These are phyloP conservation scores for Yarrowia osloensis DNA, from an alignment of 805 yeast genomes.

Conservation along the genomic window DNA sequence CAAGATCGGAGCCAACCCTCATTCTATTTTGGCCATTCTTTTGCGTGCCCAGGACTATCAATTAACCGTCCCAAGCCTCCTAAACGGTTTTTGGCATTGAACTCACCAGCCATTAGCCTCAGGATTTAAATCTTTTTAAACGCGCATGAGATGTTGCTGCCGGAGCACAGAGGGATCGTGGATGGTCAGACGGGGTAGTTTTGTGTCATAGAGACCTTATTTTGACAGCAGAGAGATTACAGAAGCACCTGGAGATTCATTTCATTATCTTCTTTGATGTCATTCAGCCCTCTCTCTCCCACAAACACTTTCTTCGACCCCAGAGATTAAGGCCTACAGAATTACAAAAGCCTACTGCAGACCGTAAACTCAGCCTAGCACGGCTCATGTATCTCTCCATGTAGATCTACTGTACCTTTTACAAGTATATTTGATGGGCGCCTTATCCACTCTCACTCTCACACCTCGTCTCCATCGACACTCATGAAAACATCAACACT, in stretches of 20 bases:
- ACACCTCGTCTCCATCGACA: background rate
- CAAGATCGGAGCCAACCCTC: background rate
- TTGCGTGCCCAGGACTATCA: background rate
- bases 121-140: conserved; percentile 7
- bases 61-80: background rate
- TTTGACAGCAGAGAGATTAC: no score
- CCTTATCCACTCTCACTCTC: background rate
- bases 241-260: no score
- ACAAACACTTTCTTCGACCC: background rate
- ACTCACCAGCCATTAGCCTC: background rate
- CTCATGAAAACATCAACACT: background rate
- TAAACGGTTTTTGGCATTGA: background rate
- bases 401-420: background rate
- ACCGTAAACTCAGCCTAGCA: background rate
- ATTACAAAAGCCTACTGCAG: background rate
- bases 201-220: no score
- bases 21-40: background rate
- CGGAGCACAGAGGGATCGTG: background rate
- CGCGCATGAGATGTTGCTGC: conserved; percentile 23
- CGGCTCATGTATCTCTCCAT: conserved; percentile 6
- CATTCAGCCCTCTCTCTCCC: no score
- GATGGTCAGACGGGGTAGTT: no score
- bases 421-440: background rate
- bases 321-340: background rate
- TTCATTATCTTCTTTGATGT: no score